Percentiles rank a stretch among this genome's conserved stretches.
Conservation (phyloP, 1,284 basidiomycete species). For the Malassezia yamatoensis region DNA sequence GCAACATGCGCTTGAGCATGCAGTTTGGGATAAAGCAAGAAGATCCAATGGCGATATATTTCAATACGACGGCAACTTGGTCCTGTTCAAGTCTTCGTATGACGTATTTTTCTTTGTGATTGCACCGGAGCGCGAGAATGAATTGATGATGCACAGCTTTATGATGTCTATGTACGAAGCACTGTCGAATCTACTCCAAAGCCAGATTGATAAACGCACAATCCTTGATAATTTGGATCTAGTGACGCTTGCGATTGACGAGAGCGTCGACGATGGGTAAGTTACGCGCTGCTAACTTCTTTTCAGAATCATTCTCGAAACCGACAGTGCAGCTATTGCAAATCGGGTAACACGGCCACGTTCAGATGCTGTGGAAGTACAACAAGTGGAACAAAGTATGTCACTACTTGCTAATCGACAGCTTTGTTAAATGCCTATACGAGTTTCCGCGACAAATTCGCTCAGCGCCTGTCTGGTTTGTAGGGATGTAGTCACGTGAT, state of each 20-base stretch:
- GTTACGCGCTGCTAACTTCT: conserved; percentile 41
- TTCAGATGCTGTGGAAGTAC: conserved; percentile 86
- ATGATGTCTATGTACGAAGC: conserved; percentile 79
- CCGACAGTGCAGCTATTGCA: conserved; percentile 85
- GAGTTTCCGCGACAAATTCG: conserved; percentile 31
- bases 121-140: conserved; percentile 78
- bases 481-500: conserved; percentile 13
- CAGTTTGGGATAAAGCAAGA: conserved; percentile 69
- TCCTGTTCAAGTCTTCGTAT: conserved; percentile 82
- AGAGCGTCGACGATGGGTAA: conserved; percentile 95
- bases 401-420: conserved; percentile 8
- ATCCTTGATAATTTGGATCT: conserved; percentile 91
- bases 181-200: conserved; percentile 66
- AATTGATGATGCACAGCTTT: conserved; percentile 82
- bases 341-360: conserved; percentile 84
- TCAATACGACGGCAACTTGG: conserved; percentile 79
- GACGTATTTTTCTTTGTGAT: conserved; percentile 94
- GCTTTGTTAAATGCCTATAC: conserved; percentile 48
- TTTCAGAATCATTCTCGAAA: conserved; percentile 85
- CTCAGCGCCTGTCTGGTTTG: conserved; percentile 16
- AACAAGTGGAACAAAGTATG: conserved; percentile 83
- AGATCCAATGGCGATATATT: conserved; percentile 63
- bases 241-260: conserved; percentile 83
- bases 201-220: conserved; percentile 83
- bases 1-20: conserved; percentile 89